Evolutionary conservation across 306 rosid species (phyloP).

Genomic region (Cucumis cinereus): DNA sequence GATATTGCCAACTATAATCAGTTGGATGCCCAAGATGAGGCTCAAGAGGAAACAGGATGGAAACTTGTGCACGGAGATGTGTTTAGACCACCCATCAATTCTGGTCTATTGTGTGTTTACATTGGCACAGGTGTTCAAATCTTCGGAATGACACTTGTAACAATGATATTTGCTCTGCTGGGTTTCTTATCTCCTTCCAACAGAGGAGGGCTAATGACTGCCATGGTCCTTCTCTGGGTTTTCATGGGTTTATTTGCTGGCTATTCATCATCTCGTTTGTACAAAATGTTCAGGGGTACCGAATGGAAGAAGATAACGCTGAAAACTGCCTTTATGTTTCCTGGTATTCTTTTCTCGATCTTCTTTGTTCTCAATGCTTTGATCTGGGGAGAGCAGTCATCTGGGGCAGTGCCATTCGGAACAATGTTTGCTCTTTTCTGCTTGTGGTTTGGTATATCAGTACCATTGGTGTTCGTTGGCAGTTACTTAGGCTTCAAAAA

Average conservation of each 20-base stretch:
- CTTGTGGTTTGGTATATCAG: slow-evolving; percentile 96
- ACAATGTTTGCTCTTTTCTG: slow-evolving; percentile 94
- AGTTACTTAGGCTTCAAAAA: slow-evolving; percentile 95
- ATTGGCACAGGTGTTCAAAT: slow-evolving; percentile 98
- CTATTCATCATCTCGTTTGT: slow-evolving; percentile 85
- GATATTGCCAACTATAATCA: slow-evolving; percentile 98
- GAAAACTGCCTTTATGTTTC: slow-evolving; percentile 97
- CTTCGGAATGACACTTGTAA: slow-evolving; percentile 92
- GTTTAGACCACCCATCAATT: slow-evolving; percentile 84
- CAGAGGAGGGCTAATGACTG: slow-evolving; percentile 98
- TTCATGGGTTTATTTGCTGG: slow-evolving; percentile 98
- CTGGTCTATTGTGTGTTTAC: slow-evolving; percentile 81
- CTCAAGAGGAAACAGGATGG: slow-evolving; percentile 99
- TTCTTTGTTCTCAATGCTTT: slow-evolving; percentile 92
- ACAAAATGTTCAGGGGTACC: slow-evolving; percentile 98
- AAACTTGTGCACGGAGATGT: slow-evolving; percentile 97
- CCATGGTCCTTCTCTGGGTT: slow-evolving; percentile 99
- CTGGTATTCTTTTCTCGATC: slow-evolving; percentile 76
- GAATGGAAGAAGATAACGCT: slow-evolving; percentile 97
- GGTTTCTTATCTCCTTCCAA: slow-evolving; percentile 99
- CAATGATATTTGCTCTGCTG: slow-evolving; percentile 90
- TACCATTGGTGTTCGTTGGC: slow-evolving; percentile 93
- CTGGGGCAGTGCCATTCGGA: slow-evolving; percentile 98
- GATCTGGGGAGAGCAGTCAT: slow-evolving; percentile 93
- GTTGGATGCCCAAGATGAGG: slow-evolving; percentile 97